Conservation (phyloP, 176 grass and related monocot species). For the Eleusine coracana region DNA sequence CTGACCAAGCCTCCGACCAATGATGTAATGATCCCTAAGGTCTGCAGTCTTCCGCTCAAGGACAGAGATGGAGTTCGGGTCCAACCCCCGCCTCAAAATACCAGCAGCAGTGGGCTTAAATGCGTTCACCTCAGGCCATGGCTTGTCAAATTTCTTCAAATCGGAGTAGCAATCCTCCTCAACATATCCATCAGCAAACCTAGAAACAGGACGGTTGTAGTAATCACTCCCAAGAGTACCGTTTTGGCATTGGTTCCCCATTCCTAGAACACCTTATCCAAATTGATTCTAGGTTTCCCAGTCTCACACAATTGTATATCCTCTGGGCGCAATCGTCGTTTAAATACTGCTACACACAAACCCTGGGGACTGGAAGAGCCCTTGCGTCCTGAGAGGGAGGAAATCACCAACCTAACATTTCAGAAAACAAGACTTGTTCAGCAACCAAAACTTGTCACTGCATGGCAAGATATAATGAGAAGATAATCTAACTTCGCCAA, state of each 20-base stretch:
- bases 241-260: constrained; percentile 64
- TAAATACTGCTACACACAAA: not conserved
- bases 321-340: not conserved
- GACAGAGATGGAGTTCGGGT: constrained; percentile 52
- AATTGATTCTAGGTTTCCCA: constrained; percentile 11
- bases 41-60: constrained; percentile 69
- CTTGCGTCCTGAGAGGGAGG: constrained; percentile 11
- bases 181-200: constrained; percentile 38
- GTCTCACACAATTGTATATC: constrained; percentile 38
- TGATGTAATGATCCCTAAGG: constrained; percentile 68
- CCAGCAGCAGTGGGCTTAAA: constrained; percentile 54
- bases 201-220: constrained; percentile 35
- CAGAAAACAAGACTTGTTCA: constrained; percentile 41
- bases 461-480: constrained; percentile 26
- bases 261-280: constrained; percentile 33
- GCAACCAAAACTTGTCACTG: constrained; percentile 27
- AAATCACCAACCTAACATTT: constrained; percentile 43
- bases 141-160: constrained; percentile 48
- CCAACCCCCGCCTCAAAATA: constrained; percentile 49
- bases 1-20: constrained; percentile 82
- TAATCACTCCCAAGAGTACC: constrained; percentile 59
- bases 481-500: not conserved
- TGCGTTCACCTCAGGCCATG: constrained; percentile 49
- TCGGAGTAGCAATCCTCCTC: constrained; percentile 43
- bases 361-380: not conserved